Base-by-base conservation (phyloP, 495 filamentous ascomycete genomes). In the Penicillium waksmanii region DNA sequence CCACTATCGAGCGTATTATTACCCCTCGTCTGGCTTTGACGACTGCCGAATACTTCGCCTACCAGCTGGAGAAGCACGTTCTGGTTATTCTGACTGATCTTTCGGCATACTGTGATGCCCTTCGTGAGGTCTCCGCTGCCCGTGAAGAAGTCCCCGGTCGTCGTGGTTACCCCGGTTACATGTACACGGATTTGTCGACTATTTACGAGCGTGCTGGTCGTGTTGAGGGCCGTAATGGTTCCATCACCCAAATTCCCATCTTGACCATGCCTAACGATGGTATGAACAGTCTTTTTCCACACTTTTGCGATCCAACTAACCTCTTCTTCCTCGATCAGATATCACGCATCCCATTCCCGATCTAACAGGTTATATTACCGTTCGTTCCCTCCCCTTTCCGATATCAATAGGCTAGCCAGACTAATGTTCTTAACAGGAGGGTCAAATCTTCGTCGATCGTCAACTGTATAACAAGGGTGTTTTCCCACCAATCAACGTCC, bases 151-250 rank as follows among this genome's bases (percentile, higher is more conserved):
- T 99, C 44, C 96, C 96, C 57, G 96, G 96, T 83, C 94, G 96
- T 76, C 93, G 96, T 85, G 96, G 96, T 82, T 99, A 96, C 81
- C 96, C 96, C 51, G 96, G 96, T 92, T 99, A 99, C 84, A 99
- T 99, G 96, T 99, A 99, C 83, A 99, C 96, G 56, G 96, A 99
- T 87, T 89, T 99, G 85, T 96, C 96, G 50, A 99, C 96, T 66
- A 95, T 99, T 67, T 99, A 99, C 80, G 96, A 99, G 77, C 92
- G 96, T 80, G 96, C 96, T 68, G 96, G 96, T 67, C 96, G 96
- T 87, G 96, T 99, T 31, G 84, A 96, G 71, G 96, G 96, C 60
- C 91, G 96, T 61, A 96, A 97, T 70, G 96, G 96, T 51, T 97
- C 94, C 51, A 99, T 99, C 72, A 99, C 95, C 34, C 95, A 99